Evolutionary conservation across 257 asterid species (phyloP), one percentile per base, ranked within the genome.

Genomic region (Petunia axillaris): DNA sequence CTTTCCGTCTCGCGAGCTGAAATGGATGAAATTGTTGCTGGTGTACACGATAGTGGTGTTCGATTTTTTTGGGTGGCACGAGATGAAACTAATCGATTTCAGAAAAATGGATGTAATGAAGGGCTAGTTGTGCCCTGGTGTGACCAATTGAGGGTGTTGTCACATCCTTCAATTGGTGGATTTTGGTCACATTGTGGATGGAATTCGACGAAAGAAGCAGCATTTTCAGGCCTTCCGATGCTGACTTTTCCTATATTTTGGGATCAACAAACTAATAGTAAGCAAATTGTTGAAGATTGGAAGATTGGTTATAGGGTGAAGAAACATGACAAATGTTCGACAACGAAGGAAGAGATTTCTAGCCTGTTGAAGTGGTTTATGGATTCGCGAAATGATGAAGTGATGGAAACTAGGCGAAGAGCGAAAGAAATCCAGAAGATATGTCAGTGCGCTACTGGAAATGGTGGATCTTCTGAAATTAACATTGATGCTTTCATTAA

Each of bases 171-270:
- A 0, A 79, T 91, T 0, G 97, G 96, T 0, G 96, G 97, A 0
- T 93, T 89, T 71, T 87, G 87, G 88, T 80, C 93, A 11, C 97
- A 93, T 6, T 91, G 97, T 35, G 97, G 97, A 39, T 93, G 98
- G 94, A 93, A 91, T 81, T 92, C 93, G 11, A 89, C 93, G 0
- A 88, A 81, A 38, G 98, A 93, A 68, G 88, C 90, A 0, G 11
- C 79, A 9, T 54, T 87, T 2, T 78, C 89, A 0, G 97, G 97
- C 0, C 82, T 87, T 71, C 97, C 97, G 0, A 1, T 91, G 88
- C 90, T 92, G 2, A 36, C 87, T 5, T 84, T 83, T 9, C 97
- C 97, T 0, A 84, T 90, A 0, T 6, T 88, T 0, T 80, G 85
- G 86, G 97, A 93, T 82, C 97, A 93, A 46, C 35, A 57, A 6